Base-by-base conservation (phyloP, 805 yeast species). In the Candida ortonii region DNA sequence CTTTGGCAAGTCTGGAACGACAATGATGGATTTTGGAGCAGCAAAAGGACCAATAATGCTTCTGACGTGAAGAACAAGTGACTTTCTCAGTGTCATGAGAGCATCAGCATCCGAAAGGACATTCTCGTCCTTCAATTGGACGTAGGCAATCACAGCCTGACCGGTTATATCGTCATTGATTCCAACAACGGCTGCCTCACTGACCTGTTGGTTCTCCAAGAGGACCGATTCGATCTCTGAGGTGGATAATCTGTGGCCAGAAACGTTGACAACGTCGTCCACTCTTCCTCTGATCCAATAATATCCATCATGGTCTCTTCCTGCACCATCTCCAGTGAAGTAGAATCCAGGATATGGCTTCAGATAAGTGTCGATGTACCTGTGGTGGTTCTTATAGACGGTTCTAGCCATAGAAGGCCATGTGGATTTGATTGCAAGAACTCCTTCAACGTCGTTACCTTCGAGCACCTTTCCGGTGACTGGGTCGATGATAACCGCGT, bases 341-440 rank as follows among this genome's bases (percentile, higher is more conserved):
- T 88, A 93, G 67, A 75, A 78, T 39, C 95, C 94, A 40, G 90
- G 86, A 69, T 90, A 93, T 33, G 96, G 96, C 53, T 80, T 81
- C 59, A 93, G 71, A 64, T 93, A 93, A 25, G 97, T 93, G 43
- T 90, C 97, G 53, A 88, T 67, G 67, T 73, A 90, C 53, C 96
- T 80, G 44, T 68, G 66, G 62, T 90, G 94, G 62, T 89, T 87
- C 57, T 81, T 82, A 80, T 81, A 89, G 41, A 93, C 93, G 35
- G 96, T 80, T 68, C 98, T 82, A 19, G 97, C 93, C 80, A 93
- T 89, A n/a, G 97, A 88, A 38, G 98, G 98, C 98, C 98, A 93
- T 22, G 97, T 75, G 30, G 78, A 70, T 57, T 79, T 80, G 55
- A 93, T 78, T 21, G 96, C 97, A 45, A 93, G 71, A 19, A 93